Evolutionary conservation across 2,329 filamentous ascomycete species (phyloP).

Genomic region (Nigrospora sphaerica): DNA sequence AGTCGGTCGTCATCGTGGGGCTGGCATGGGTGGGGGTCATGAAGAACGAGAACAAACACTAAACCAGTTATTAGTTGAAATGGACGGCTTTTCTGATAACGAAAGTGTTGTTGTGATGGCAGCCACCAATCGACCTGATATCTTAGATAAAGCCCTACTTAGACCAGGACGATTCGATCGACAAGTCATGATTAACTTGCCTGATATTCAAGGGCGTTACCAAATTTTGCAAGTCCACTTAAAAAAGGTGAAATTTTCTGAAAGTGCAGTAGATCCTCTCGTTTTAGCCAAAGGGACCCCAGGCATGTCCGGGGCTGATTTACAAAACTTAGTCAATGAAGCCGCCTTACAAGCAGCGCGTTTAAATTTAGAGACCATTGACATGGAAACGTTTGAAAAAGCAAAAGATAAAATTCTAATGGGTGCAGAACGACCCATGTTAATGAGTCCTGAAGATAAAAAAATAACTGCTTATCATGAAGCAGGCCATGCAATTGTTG

Average conservation of each 20-base stretch:
- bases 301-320: neutral
- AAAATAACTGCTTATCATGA: neutral
- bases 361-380: neutral
- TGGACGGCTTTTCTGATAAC: conserved; percentile 97
- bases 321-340: neutral
- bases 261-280: neutral
- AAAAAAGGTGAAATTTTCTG: conserved; percentile 57
- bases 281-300: neutral
- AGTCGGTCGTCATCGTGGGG: conserved; percentile 79
- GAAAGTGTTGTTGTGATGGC: conserved; percentile 96
- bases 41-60: conserved; percentile 95
- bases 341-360: neutral
- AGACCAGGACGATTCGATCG: conserved; percentile 94
- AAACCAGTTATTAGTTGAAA: conserved; percentile 97
- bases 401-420: neutral
- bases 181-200: conserved; percentile 88
- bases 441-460: neutral
- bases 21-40: conserved; percentile 76
- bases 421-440: neutral
- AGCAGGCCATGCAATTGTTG: neutral
- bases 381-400: neutral
- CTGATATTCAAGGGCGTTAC: conserved; percentile 92
- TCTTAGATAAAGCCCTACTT: conserved; percentile 93
- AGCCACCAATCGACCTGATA: conserved; percentile 90
- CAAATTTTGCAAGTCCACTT: conserved; percentile 95